Evolutionary conservation across 306 rosid species (phyloP), one percentile per base, ranked within the genome.

Genomic region (Gastrolobium villosum): DNA sequence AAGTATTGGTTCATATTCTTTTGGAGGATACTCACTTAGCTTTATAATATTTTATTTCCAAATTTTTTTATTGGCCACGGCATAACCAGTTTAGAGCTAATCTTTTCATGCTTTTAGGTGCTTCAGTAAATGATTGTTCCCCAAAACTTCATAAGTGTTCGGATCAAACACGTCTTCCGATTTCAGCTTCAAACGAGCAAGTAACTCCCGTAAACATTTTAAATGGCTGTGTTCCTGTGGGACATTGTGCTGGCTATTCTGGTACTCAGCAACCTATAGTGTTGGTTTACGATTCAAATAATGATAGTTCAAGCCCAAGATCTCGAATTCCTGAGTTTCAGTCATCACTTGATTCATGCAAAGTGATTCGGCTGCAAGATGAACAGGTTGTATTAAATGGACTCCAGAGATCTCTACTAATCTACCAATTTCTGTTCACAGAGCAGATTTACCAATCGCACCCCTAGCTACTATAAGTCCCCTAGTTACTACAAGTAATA

Each of bases 101-200:
- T 43, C 52, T 63, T 78, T 77, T 35, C 26, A 61, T 30, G 71
- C 64, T 84, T 65, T 4, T 56, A 86, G 90, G 80, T 86, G 87
- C 75, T 76, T 83, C 80, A 31, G 68, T 14, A 13, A 83, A 73
- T 70, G 74, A 52, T 44, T 72, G 60, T 72, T 14, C 7, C 75
- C 65, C 70, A 8, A 81, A 73, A 48, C 77, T 26, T 37, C 79
- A 65, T 65, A 86, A 82, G 78, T 82, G 62, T 50, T 70, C 70
- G 82, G 76, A 82, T 77, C 59, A 72, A 31, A 48, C 32, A 72
- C 65, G 44, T 11, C 48, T 52, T 52, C 82, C 76, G 76, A 36
- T 7, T 35, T 55, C 70, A 56, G 45, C 64, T 65, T 84, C 86
- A 49, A 10, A 70, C 48, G 3, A 28, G 72, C 46, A 20, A 73